A percentile compares a stretch with the other conserved stretches of the same genome.
Evolutionary conservation across 73 alveolate genomes (phyloP).

Genomic region (Blepharisma stoltei): DNA sequence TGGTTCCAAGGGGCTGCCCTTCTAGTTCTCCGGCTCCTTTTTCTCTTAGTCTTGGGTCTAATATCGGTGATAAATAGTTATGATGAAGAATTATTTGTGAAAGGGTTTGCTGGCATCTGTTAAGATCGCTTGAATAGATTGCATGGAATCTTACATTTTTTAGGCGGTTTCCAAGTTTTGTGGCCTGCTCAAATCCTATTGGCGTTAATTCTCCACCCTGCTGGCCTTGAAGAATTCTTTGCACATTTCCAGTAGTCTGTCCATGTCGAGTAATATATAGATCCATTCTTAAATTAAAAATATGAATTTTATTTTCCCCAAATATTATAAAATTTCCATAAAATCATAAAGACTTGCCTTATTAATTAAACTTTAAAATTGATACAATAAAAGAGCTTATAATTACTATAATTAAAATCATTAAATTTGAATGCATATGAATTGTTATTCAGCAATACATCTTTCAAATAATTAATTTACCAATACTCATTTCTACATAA

Average conservation of each 20-base stretch:
- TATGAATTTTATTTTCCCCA: neutral
- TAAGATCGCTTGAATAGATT: slow-evolving; percentile 50
- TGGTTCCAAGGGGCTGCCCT: slow-evolving; percentile 55
- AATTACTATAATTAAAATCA: too few species aligned
- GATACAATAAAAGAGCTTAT: too few species aligned
- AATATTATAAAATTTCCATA: neutral
- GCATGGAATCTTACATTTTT: slow-evolving; percentile 40
- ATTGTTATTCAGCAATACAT: too few species aligned
- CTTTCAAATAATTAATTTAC: too few species aligned
- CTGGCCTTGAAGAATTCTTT: slow-evolving; percentile 44
- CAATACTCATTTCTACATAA: too few species aligned
- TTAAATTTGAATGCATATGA: too few species aligned
- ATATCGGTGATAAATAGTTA: neutral
- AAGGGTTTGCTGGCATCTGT: slow-evolving; percentile 50
- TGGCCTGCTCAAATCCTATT: slow-evolving; percentile 36
- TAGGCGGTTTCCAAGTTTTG: slow-evolving; percentile 43
- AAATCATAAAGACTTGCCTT: neutral
- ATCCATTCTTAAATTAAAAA: slow-evolving; percentile 25
- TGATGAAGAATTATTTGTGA: slow-evolving; percentile 9
- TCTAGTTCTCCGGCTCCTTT: slow-evolving; percentile 60
- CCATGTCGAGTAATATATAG: slow-evolving; percentile 47
- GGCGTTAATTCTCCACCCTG: slow-evolving; percentile 40
- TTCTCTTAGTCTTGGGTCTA: slow-evolving; percentile 51
- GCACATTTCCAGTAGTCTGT: slow-evolving; percentile 42
- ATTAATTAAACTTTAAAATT: too few species aligned